These are phyloP conservation scores for Rhodotorula toruloides DNA, from an alignment of 768 basidiomycete species.

Conservation along the genomic window DNA sequence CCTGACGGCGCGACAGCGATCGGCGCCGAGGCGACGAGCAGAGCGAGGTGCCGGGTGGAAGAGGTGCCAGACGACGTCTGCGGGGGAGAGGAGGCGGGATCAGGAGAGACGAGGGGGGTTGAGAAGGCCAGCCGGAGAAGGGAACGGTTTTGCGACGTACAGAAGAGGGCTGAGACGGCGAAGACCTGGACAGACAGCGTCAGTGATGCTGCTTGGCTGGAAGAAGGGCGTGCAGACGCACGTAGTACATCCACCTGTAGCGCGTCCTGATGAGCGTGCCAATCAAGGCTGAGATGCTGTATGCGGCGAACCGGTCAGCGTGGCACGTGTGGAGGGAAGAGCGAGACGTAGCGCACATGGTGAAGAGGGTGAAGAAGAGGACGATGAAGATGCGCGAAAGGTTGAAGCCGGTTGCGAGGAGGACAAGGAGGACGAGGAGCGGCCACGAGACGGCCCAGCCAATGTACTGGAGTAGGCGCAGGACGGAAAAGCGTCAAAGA, in stretches of 20 bases:
- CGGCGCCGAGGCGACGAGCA: slow-evolving; percentile 6
- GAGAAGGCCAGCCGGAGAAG: not conserved
- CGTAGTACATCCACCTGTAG: slow-evolving; percentile 8
- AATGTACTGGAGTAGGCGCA: not conserved
- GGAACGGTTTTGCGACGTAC: not conserved
- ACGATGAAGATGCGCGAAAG: slow-evolving; percentile 25
- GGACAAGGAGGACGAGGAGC: slow-evolving; percentile 26
- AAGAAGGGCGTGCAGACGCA: not conserved
- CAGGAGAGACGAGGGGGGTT: not conserved
- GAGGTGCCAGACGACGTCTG: slow-evolving; percentile 11
- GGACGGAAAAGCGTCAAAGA: no score
- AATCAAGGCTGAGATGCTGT: slow-evolving; percentile 14
- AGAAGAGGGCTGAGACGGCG: not conserved
- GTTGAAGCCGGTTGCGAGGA: slow-evolving; percentile 13
- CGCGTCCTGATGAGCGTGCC: slow-evolving; percentile 14
- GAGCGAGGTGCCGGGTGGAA: slow-evolving; percentile 3
- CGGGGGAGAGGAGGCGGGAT: not conserved
- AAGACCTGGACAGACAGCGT: not conserved
- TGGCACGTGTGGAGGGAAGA: not conserved
- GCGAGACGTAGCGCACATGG: not conserved
- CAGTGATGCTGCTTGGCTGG: not conserved
- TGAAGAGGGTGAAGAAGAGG: slow-evolving; percentile 10
- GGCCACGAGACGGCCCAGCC: slow-evolving; percentile 8
- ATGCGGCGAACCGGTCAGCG: not conserved
- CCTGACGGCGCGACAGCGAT: not conserved